These are phyloP conservation scores for Boletus barrowsii DNA, from an alignment of 768 basidiomycete genomes.

Conservation along the genomic window DNA sequence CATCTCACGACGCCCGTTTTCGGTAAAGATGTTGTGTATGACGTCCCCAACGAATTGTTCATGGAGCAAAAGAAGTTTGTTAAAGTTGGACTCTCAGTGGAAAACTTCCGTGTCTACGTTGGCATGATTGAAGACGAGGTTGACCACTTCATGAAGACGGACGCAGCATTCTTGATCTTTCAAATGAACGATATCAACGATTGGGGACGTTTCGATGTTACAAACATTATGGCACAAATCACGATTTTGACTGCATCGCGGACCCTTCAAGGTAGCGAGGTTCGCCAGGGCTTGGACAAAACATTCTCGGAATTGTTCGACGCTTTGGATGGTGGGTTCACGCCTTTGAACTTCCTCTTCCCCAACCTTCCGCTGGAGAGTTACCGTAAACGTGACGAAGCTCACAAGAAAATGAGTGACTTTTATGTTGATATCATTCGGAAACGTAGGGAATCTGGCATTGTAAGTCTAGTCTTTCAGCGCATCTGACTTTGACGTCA, in stretches of 20 bases:
- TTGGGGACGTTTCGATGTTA: slow-evolving; percentile 76
- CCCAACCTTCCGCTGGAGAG: slow-evolving; percentile 88
- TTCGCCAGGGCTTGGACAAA: slow-evolving; percentile 75
- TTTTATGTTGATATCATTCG: slow-evolving; percentile 89
- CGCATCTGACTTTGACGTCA: background rate
- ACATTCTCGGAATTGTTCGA: slow-evolving; percentile 80
- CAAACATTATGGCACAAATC: slow-evolving; percentile 76
- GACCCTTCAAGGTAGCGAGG: slow-evolving; percentile 91
- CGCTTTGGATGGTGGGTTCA: slow-evolving; percentile 94
- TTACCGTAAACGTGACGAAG: slow-evolving; percentile 84
- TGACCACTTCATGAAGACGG: slow-evolving; percentile 64
- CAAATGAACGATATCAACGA: slow-evolving; percentile 66
- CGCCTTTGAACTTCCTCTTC: slow-evolving; percentile 93
- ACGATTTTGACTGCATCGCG: slow-evolving; percentile 93
- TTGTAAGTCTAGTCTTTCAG: slow-evolving; percentile 30
- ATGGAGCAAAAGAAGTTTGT: slow-evolving; percentile 99
- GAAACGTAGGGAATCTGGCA: slow-evolving; percentile 55
- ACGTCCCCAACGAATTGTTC: slow-evolving; percentile 91
- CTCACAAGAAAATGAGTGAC: slow-evolving; percentile 89
- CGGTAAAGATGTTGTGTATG: slow-evolving; percentile 96
- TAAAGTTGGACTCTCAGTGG: slow-evolving; percentile 90
- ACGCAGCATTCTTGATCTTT: slow-evolving; percentile 58
- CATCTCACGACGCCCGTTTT: slow-evolving; percentile 93
- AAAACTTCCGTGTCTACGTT: slow-evolving; percentile 84
- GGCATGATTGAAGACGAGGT: slow-evolving; percentile 79